Evolutionary conservation across 2,329 filamentous ascomycete genomes (phyloP).

Genomic region (Metarhizium robertsii): DNA sequence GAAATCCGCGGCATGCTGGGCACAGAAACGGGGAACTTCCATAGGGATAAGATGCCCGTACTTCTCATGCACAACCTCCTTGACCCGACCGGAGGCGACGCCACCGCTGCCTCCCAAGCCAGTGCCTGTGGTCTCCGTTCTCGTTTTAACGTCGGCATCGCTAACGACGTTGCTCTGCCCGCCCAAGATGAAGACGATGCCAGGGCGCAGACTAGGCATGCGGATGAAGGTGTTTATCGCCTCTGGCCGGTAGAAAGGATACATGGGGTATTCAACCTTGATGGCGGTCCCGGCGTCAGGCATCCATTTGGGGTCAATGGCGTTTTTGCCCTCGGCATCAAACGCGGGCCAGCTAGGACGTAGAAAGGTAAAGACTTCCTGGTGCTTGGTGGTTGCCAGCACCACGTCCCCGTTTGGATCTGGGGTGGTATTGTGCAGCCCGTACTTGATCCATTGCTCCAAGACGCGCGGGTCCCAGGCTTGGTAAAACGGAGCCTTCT

Average conservation of each 20-base stretch:
- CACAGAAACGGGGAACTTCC: slow-evolving; percentile 62
- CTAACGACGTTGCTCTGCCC: slow-evolving; percentile 46
- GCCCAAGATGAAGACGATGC: slow-evolving; percentile 62
- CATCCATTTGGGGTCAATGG: slow-evolving; percentile 30
- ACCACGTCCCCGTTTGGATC: slow-evolving; percentile 45
- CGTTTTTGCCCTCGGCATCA: slow-evolving; percentile 23
- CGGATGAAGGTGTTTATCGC: slow-evolving; percentile 43
- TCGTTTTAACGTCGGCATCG: slow-evolving; percentile 41
- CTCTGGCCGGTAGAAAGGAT: slow-evolving; percentile 61
- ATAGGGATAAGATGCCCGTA: slow-evolving; percentile 77
- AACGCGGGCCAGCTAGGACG: slow-evolving; percentile 46
- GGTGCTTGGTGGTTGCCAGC: slow-evolving; percentile 73
- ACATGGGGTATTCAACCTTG: slow-evolving; percentile 25
- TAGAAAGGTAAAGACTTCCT: slow-evolving; percentile 67
- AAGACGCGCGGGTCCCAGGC: slow-evolving; percentile 76
- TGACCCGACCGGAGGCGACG: slow-evolving; percentile 54
- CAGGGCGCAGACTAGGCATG: slow-evolving; percentile 53
- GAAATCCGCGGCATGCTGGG: slow-evolving; percentile 48
- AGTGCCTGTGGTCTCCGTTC: slow-evolving; percentile 53
- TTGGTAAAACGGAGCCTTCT: slow-evolving; percentile 60
- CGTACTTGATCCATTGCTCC: slow-evolving; percentile 51
- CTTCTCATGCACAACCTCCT: slow-evolving; percentile 51
- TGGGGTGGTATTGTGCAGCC: slow-evolving; percentile 54
- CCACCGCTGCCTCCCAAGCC: slow-evolving; percentile 62
- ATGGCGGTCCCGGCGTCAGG: slow-evolving; percentile 36